Percentiles rank a stretch among this genome's conserved stretches.
Conservation (phyloP, 257 asterid species). For the Apocynum venetum region DNA sequence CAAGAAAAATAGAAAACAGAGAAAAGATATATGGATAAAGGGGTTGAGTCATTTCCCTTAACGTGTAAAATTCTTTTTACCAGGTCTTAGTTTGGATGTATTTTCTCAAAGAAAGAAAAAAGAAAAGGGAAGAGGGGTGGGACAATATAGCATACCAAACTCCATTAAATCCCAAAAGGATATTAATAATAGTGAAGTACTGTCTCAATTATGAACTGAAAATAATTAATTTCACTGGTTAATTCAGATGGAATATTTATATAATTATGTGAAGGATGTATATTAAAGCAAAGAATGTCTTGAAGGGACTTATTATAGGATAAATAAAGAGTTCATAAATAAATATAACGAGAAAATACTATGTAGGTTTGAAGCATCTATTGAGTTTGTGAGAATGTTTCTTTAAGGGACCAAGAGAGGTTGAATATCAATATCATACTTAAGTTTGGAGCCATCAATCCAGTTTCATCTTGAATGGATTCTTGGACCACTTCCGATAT, state of each 20-base stretch:
- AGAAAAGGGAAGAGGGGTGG: not conserved
- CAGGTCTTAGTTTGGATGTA: too few species aligned
- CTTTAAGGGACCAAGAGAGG: constrained; percentile 12
- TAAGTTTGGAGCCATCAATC: constrained; percentile 8
- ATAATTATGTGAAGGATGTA: not conserved
- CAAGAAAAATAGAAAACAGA: too few species aligned
- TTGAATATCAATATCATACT: constrained; percentile 19
- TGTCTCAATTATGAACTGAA: not conserved
- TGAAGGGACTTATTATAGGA: not conserved
- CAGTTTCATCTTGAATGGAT: not conserved
- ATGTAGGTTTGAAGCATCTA: constrained; percentile 3
- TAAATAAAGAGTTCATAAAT: not conserved
- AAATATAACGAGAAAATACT: not conserved
- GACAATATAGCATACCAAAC: not conserved
- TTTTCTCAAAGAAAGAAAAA: not conserved
- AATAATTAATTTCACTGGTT: not conserved
- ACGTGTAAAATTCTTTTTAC: too few species aligned
- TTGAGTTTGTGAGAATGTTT: constrained; percentile 4
- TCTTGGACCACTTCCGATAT: constrained; percentile 16
- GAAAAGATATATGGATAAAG: too few species aligned
- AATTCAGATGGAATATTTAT: not conserved
- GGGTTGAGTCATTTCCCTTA: too few species aligned
- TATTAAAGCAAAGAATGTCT: not conserved
- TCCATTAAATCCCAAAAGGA: not conserved
- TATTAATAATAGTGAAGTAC: too few species aligned